These are phyloP conservation scores for Lagenidium sp. DNA, from an alignment of 352 stramenopile species.

Conservation along the genomic window DNA sequence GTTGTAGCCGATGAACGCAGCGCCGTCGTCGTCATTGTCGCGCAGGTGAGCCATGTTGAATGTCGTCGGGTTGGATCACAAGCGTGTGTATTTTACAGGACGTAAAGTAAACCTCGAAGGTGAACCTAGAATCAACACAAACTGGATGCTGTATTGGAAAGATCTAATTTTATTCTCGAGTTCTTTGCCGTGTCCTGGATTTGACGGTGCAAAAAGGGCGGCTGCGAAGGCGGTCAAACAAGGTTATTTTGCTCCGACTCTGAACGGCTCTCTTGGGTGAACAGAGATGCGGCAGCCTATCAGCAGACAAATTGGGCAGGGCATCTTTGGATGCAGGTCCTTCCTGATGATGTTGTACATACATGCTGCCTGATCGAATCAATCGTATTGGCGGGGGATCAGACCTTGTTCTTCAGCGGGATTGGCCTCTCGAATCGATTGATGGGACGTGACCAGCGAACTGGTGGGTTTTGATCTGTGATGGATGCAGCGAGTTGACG, in stretches of 20 bases:
- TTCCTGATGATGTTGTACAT: not conserved
- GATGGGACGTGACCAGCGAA: too few species aligned
- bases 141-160: too few species aligned
- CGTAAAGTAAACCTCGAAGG: not conserved
- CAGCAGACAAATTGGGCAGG: too few species aligned
- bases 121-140: not conserved
- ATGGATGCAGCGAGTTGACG: too few species aligned
- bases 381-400: not conserved
- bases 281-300: not conserved
- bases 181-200: too few species aligned
- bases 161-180: not conserved
- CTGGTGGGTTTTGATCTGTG: too few species aligned
- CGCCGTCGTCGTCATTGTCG: constrained; percentile 1
- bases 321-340: too few species aligned
- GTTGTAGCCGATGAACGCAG: constrained; percentile 34
- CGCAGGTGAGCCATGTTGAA: not conserved
- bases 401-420: not conserved
- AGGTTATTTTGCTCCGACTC: not conserved
- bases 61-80: not conserved
- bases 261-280: not conserved
- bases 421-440: too few species aligned
- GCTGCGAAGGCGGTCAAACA: not conserved
- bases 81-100: not conserved
- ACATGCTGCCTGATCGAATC: not conserved
- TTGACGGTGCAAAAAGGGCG: too few species aligned